A percentile compares a stretch with the other conserved stretches of the same genome.
Conservation (phyloP, 495 filamentous ascomycete species). For the Aspergillus conjunctus region DNA sequence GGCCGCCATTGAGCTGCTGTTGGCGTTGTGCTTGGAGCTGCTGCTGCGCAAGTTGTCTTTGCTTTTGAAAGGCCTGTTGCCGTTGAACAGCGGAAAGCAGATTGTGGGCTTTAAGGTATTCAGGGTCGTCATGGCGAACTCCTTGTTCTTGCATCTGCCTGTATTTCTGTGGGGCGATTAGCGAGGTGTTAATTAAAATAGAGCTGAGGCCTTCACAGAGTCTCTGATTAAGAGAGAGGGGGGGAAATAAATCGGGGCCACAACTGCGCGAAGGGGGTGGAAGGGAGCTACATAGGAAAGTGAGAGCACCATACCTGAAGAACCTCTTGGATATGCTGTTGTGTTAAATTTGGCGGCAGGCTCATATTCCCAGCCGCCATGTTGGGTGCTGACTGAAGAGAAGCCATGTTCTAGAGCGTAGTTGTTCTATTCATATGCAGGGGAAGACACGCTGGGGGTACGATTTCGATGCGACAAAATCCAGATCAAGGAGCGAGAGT, state of each 20-base stretch:
- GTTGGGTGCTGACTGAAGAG: constrained; percentile 68
- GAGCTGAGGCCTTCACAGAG: neutral
- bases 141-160: constrained; percentile 78
- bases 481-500: constrained; percentile 14
- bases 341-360: constrained; percentile 58
- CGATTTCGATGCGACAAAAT: constrained; percentile 27
- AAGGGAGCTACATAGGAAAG: constrained; percentile 8
- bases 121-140: constrained; percentile 73
- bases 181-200: constrained; percentile 14
- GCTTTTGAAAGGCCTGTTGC: constrained; percentile 53
- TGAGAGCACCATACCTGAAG: constrained; percentile 51
- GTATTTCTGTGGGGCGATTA: constrained; percentile 63
- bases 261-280: neutral
- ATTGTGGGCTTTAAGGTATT: constrained; percentile 72
- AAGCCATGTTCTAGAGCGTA: constrained; percentile 65
- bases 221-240: neutral
- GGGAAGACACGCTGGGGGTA: constrained; percentile 22
- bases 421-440: constrained; percentile 39
- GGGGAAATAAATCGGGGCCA: constrained; percentile 2
- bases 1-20: constrained; percentile 51
- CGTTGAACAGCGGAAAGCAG: constrained; percentile 68
- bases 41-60: constrained; percentile 48
- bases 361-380: constrained; percentile 61
- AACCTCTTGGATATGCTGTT: constrained; percentile 63
- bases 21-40: constrained; percentile 51